Conservation (phyloP, 2,329 filamentous ascomycete species). For the Penicillium nordicum region DNA sequence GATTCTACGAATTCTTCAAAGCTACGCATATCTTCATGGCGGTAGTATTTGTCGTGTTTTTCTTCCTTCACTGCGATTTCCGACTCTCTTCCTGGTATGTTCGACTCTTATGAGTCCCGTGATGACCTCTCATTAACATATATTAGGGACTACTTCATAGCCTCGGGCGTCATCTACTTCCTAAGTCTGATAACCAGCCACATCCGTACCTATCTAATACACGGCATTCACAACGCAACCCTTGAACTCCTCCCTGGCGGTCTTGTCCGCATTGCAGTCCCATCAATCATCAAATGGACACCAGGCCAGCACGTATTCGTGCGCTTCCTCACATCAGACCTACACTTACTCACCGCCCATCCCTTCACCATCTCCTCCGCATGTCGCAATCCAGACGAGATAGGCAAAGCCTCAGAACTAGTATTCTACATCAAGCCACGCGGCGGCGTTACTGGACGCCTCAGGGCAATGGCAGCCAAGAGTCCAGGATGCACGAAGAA, state of each 20-base stretch:
- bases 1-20: constrained; percentile 60
- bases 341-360: constrained; percentile 47
- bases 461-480: constrained; percentile 40
- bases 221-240: constrained; percentile 46
- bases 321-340: constrained; percentile 45
- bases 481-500: constrained; percentile 40
- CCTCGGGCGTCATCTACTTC: constrained; percentile 51
- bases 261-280: constrained; percentile 44
- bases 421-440: constrained; percentile 53
- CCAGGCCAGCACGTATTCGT: constrained; percentile 56
- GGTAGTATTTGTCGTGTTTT: constrained; percentile 53
- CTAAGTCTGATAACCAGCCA: constrained; percentile 45
- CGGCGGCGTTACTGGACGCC: constrained; percentile 48
- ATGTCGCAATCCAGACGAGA: constrained; percentile 27
- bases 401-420: constrained; percentile 36
- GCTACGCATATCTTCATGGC: constrained; percentile 51
- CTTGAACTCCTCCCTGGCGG: constrained; percentile 41
- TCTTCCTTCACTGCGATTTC: constrained; percentile 58
- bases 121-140: not conserved
- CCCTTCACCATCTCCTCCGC: constrained; percentile 56
- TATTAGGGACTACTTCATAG: constrained; percentile 58
- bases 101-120: not conserved
- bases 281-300: constrained; percentile 45
- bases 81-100: constrained; percentile 51
- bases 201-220: constrained; percentile 47